These are phyloP conservation scores for Trametes villosa DNA, from an alignment of 768 basidiomycete genomes.

Conservation along the genomic window DNA sequence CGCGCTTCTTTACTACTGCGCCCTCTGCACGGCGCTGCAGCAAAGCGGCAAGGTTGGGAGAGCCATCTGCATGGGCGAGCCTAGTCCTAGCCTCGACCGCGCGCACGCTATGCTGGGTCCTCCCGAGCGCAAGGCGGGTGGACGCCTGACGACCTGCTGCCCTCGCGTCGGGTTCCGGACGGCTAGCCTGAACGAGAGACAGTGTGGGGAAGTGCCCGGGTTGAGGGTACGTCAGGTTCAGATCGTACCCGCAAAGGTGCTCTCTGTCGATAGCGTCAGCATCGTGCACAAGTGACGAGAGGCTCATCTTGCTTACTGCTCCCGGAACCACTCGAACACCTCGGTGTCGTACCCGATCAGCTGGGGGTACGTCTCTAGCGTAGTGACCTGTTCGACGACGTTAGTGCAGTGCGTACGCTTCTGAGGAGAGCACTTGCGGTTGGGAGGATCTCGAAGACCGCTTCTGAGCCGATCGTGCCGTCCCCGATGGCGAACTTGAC, in stretches of 20 bases:
- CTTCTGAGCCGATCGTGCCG: constrained; percentile 56
- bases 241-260: constrained; percentile 64
- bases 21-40: neutral
- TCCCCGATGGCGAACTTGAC: constrained; percentile 74
- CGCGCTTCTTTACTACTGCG: constrained; percentile 36
- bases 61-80: neutral
- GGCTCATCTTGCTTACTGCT: constrained; percentile 52
- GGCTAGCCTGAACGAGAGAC: constrained; percentile 15
- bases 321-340: constrained; percentile 68
- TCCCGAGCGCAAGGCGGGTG: neutral
- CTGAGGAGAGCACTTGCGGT: constrained; percentile 44
- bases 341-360: constrained; percentile 72
- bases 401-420: neutral
- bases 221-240: constrained; percentile 75
- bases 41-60: neutral
- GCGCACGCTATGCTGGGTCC: neutral
- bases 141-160: constrained; percentile 6
- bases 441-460: constrained; percentile 56
- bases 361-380: constrained; percentile 73
- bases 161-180: neutral
- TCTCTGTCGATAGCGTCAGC: constrained; percentile 40
- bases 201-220: constrained; percentile 49
- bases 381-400: neutral
- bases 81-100: neutral
- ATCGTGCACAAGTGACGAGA: neutral